Evolutionary conservation across 805 yeast species (phyloP), one percentile per base, ranked within the genome.

Genomic region (Suhomyces vadensis): DNA sequence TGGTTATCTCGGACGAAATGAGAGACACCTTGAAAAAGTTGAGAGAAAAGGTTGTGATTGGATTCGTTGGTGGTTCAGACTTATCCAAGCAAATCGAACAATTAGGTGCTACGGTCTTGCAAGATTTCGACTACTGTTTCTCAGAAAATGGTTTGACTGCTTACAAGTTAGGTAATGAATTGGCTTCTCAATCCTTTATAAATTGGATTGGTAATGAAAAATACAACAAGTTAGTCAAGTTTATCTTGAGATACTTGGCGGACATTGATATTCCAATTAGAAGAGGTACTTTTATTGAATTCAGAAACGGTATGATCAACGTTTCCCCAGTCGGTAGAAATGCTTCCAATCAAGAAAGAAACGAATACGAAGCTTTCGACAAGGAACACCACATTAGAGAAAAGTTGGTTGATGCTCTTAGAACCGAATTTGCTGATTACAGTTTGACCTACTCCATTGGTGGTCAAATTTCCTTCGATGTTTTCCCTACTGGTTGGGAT

Each of bases 401-500:
- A 60, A 81, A 76, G 49, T 78, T 94, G 78, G 98, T 94, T 52
- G 74, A 71, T 42, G 97, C 96, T 42, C 79, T 94, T 64, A 87
- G 79, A 72, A 79, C 81, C 64, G 80, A 83, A 61, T 94, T 94
- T 78, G 69, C 92, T 46, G 92, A 91, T 69, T 76, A 76, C 60
- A 86, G 85, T 44, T 79, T 94, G 64, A 92, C 98, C 55, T 94
- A 86, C 80, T 94, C 99, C 48, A 94, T 94, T 54, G 99, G 99
- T 70, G 99, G 99, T 58, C 98, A 94, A 79, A 94, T 94, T 68
- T 92, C 98, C 26, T 94, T 94, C 61, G 99, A 94, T 63, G 98
- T 94, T 53, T 94, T 94, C 92, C 99, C 99, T 76, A 88, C 97
- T 52, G 99, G 99, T 64, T 94, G 99, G 99, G 99, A 94, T 74